Conservation (phyloP, 208 protist genomes). For the Trypanosoma melophagium region DNA sequence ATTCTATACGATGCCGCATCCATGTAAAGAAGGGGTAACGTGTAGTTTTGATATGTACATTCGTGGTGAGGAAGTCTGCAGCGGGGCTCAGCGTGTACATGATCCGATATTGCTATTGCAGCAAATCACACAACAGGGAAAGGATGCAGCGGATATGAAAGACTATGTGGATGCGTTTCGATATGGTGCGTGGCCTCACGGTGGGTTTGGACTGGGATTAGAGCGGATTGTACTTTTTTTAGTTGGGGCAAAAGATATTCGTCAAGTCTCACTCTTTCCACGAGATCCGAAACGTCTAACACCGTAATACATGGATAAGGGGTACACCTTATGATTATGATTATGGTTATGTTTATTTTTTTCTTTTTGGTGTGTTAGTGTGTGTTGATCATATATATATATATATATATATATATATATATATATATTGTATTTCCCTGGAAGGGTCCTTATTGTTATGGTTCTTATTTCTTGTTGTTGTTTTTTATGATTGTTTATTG, state of each 20-base stretch:
- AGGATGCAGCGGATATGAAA: constrained; percentile 52
- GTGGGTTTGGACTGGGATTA: constrained; percentile 97
- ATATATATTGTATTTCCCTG: background rate
- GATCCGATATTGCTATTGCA: constrained; percentile 84
- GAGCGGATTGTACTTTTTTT: constrained; percentile 98
- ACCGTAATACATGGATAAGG: constrained; percentile 68
- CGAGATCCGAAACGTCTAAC: constrained; percentile 95
- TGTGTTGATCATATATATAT: no score
- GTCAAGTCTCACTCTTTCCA: constrained; percentile 97
- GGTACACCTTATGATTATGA: background rate
- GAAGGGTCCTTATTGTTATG: no score
- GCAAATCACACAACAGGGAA: constrained; percentile 43
- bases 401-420: no score
- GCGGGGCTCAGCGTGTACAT: constrained; percentile 99
- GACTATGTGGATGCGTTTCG: constrained; percentile 97
- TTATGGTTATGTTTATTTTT: constrained; percentile 14
- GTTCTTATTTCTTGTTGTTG: background rate
- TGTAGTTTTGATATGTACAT: constrained; percentile 98
- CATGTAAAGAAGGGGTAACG: constrained; percentile 27
- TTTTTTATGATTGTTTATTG: constrained; percentile 11
- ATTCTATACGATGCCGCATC: constrained; percentile 99
- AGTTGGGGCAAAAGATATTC: constrained; percentile 95
- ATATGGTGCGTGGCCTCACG: constrained; percentile 97
- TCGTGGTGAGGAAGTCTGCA: constrained; percentile 99
- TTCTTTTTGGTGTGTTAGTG: background rate